A percentile compares a stretch with the other conserved stretches of the same genome.
phyloP scores from a whole-genome alignment of 345 rosid species.

The Dipteronia dyeriana region DNA sequence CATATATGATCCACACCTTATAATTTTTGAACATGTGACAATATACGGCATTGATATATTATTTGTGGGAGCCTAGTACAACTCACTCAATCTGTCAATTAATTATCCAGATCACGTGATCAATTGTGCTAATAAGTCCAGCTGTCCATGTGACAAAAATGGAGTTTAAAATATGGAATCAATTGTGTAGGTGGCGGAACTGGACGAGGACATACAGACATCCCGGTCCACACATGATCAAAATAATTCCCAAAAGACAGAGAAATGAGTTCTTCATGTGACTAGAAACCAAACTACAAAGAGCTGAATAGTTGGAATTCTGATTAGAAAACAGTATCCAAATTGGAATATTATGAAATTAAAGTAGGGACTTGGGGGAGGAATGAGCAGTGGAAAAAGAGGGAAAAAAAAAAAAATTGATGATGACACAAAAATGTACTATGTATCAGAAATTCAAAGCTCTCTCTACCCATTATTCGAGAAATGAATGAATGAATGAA shows the following conservation, averaged over 20 bases:
- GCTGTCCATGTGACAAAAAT: no score
- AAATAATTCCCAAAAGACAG: neutral
- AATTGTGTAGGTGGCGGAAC: no score
- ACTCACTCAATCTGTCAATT: neutral
- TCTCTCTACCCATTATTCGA: constrained; percentile 32
- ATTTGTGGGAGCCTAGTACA: neutral
- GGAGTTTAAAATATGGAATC: no score
- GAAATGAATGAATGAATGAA: constrained; percentile 40
- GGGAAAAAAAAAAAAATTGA: neutral
- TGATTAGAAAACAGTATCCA: constrained; percentile 34
- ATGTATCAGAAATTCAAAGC: constrained; percentile 5
- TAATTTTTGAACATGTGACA: no score
- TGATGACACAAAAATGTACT: constrained; percentile 21
- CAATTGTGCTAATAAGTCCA: no score
- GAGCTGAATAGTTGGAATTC: neutral
- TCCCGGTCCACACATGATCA: neutral
- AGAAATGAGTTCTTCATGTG: neutral
- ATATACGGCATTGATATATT: no score
- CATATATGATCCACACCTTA: no score
- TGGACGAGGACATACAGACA: no score
- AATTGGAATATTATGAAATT: constrained; percentile 30
- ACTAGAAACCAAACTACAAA: neutral
- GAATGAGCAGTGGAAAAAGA: constrained; percentile 37
- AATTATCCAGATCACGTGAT: neutral
- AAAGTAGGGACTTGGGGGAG: constrained; percentile 10